A percentile compares a stretch with the other conserved stretches of the same genome.
Conservation (phyloP, 345 rosid species). For the Linum lewisii region DNA sequence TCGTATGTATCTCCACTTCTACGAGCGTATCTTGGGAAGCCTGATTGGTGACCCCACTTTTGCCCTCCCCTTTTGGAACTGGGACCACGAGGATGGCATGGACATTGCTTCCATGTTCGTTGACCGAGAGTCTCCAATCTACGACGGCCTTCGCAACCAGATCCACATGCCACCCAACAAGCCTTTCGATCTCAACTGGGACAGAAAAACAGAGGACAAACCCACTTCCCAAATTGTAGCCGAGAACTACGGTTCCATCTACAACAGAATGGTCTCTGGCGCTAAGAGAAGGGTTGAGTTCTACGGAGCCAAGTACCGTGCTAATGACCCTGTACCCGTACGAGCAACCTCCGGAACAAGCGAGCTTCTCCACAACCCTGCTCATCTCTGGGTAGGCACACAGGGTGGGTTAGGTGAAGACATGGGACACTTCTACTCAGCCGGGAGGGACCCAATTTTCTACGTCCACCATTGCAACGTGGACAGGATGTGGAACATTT, state of each 20-base stretch:
- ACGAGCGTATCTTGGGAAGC: slow-evolving; percentile 3
- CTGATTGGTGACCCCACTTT: background rate
- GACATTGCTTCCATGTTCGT: background rate
- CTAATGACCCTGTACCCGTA: background rate
- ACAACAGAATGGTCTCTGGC: background rate
- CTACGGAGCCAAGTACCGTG: background rate
- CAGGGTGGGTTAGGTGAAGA: background rate
- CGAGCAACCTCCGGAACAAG: background rate
- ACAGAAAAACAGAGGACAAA: background rate
- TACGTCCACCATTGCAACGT: slow-evolving; percentile 2
- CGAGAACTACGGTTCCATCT: background rate
- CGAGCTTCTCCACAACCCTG: background rate
- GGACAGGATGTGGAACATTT: background rate
- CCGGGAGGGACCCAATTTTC: background rate
- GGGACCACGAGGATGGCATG: background rate
- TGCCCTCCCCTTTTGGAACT: background rate
- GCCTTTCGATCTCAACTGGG: background rate
- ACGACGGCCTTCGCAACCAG: background rate
- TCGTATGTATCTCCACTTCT: slow-evolving; percentile 5
- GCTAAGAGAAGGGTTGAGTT: background rate
- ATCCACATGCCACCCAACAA: background rate
- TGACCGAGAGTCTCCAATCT: background rate
- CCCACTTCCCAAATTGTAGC: background rate
- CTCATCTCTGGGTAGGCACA: background rate
- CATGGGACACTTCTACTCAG: slow-evolving; percentile 1